Evolutionary conservation across 2,329 filamentous ascomycete genomes (phyloP), one percentile per base, ranked within the genome.

Genomic region (Hymenoscyphus repandus): DNA sequence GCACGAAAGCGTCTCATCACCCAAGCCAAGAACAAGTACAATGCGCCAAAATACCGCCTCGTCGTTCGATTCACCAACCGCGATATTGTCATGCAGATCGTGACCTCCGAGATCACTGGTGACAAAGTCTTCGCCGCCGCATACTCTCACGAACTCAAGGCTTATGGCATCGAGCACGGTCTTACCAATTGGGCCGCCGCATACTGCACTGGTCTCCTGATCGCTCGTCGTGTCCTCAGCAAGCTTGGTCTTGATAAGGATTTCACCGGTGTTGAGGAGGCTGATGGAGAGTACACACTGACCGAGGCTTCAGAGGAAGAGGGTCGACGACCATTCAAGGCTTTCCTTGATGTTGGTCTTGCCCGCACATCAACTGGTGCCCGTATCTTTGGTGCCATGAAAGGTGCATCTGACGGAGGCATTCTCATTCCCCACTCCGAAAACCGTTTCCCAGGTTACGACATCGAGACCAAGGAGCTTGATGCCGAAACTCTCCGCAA

Each of bases 11-110:
- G 93, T 72, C 83, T 99, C 76, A 93, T 97, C 82, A 91, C 90
- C 80, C 93, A 99, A 84, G 93, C 93, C 79, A 99, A 97, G 90
- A 99, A 99, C 90, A 99, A 99, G 88, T 99, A 97, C 88, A 95
- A 95, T 79, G 88, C 93, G 61, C 93, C 93, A 77, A 99, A 99
- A 85, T 97, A 99, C 87, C 89, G 93, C 72, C 87, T 99, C 71
- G 93, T 99, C 64, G 90, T 99, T 73, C 93, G 93, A 74, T 96
- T 95, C 87, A 95, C 90, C 82, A 95, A 97, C 87, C 90, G 90
- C 77, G 92, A 99, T 83, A 95, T 97, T 80, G 88, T 97, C 79
- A 85, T 84, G 78, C 93, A 99, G 82, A 93, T 99, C 73, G 84
- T 99, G 73, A 87, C 82, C 72, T 95, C 93, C 56, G 93, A 99